Evolutionary conservation across 768 basidiomycete species (phyloP), one percentile per base, ranked within the genome.

Genomic region (Termitomyces eurrhizus): DNA sequence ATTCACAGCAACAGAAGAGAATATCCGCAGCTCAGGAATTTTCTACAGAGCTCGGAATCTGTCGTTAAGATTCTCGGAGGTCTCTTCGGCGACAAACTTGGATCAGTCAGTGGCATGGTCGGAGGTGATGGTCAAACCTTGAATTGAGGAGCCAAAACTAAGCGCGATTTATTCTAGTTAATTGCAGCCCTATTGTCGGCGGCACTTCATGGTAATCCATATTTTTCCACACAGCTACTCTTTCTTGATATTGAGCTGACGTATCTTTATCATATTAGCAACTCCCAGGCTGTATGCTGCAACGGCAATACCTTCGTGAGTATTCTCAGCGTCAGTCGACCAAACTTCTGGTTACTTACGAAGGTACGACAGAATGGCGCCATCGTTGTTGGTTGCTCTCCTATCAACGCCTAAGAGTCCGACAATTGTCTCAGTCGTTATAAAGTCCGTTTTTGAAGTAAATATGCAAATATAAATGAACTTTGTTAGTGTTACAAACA

Each of bases 261-360:
- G 3, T 29, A 29, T 13, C 26, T 32, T 11, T 24, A 24, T 29
- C 26, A 32, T 9, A 32, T 55, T 11, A 64, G 67, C 63, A 58
- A 55, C 45, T 50, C 53, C 14, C 65, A 68, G 48, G 52, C 65
- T 8, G 65, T 63, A 33, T 68, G 67, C 65, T 68, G 67, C 64
- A 60, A 52, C 33, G 58, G 56, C 24, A 62, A 68, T 57, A 59
- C 29, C 61, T 68, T 68, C 57, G 67, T 68, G 26, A 62, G 66
- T 62, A 46, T 32, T 11, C 6, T 14, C 13, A 26, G 29, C 39
- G 8, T 36, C 11, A 3, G 6, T 37, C 18, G 21, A n/a, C 14
- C 33, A 18, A 26, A 1, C 13, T 8, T 37, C 12, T 14, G 33
- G n/a, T 32, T 12, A 35, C 52, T 54, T 33, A 46, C 55, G 7